Base-by-base conservation (phyloP, 106 monocot genomes). In the Platanthera guangdongensis region DNA sequence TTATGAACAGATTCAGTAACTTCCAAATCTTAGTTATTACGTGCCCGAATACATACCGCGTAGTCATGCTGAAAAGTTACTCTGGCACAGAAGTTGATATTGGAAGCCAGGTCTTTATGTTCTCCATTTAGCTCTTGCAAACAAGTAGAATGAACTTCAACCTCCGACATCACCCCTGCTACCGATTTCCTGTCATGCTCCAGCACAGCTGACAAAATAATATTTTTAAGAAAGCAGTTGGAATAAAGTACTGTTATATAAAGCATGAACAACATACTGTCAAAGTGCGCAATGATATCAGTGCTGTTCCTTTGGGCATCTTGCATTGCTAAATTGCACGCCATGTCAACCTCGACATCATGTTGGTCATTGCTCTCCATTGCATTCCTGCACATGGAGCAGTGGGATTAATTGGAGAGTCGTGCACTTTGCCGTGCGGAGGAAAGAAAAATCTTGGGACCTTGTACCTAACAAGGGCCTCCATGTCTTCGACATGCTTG, bases 341-440 rank as follows among this genome's bases (percentile, higher is more conserved):
- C 77, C 15, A 90, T 82, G 52, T 78, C 80, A 50, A 92, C 76
- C 76, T 94, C 88, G 6, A 71, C 75, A 74, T 84, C 83, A 75
- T 99, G 92, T 57, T 85, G 88, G 54, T 94, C 88, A 57, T 94
- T 94, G 67, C 57, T 77, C 53, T 94, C 88, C 25, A 80, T 78
- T 0, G 78, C 69, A 74, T 46, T 82, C 74, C 97, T 99, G 79
- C 15, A 76, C 51, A 4, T 14, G 63, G 76, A 5, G 8, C 70
- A 7, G 8, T 47, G 9, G 15, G 12, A 52, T 13, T 9, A 14
- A 62, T 19, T 22, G 51, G 48, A 50, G 47, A 1, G 39, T 39
- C 0, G 39, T 39, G 39, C 39, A 39, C 39, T 39, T 39, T 39
- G 39, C 39, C 39, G 39, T 39, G 39, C 39, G 39, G 39, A 39